These are phyloP conservation scores for Pseudocercospora eumusae DNA, from an alignment of 2,329 filamentous ascomycete species.

Conservation along the genomic window DNA sequence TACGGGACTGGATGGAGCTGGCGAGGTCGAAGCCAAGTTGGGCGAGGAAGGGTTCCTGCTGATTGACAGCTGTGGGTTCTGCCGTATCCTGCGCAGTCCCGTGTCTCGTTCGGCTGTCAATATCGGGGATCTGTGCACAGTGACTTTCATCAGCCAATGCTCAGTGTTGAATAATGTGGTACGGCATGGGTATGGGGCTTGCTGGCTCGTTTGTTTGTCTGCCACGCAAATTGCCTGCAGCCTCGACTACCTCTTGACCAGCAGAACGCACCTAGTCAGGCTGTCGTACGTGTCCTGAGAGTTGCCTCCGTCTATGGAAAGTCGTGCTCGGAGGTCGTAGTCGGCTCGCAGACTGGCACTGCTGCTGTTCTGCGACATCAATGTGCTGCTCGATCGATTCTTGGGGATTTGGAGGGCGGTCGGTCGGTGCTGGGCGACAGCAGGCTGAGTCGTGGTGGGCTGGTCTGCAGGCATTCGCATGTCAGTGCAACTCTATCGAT, in stretches of 20 bases:
- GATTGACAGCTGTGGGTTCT: constrained; percentile 59
- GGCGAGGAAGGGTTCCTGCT: constrained; percentile 66
- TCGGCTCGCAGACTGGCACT: constrained; percentile 47
- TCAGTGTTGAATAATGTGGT: constrained; percentile 12
- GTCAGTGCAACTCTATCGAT: constrained; percentile 7
- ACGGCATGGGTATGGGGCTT: constrained; percentile 3
- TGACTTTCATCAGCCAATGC: constrained; percentile 21
- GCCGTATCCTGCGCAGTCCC: constrained; percentile 89
- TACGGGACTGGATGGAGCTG: constrained; percentile 67
- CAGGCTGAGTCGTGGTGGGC: constrained; percentile 19
- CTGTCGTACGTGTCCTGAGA: constrained; percentile 65
- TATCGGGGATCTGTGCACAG: constrained; percentile 69
- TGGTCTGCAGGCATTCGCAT: constrained; percentile 10
- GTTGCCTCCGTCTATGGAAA: constrained; percentile 74
- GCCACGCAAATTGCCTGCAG: neutral
- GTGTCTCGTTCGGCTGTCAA: constrained; percentile 58
- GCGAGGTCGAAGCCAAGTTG: constrained; percentile 72
- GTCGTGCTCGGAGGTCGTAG: constrained; percentile 59
- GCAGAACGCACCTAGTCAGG: constrained; percentile 67
- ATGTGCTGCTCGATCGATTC: constrained; percentile 53
- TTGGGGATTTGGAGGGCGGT: constrained; percentile 45
- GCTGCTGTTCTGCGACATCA: constrained; percentile 43
- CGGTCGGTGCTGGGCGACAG: constrained; percentile 22
- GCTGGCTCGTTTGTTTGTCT: neutral
- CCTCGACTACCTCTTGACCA: neutral